Base-by-base conservation (phyloP, 176 grass and related monocot species). In the Lolium perenne region DNA sequence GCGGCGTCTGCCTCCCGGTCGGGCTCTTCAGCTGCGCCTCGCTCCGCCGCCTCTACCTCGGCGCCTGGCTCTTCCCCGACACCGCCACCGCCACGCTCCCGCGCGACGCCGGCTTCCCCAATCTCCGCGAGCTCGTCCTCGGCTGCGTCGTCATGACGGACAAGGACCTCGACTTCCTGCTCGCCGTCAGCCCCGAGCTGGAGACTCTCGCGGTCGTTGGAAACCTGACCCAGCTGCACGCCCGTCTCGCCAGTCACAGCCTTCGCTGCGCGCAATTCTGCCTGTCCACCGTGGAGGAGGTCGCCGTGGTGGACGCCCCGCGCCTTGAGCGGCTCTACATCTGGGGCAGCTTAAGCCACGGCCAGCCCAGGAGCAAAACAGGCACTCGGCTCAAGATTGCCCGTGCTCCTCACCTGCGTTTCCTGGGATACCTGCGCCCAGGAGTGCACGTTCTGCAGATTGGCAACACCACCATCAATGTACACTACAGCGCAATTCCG, bases 401-500 rank as follows among this genome's bases (percentile, higher is more conserved):
- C 0, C 67, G 20, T 71, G 67, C 67, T 71, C 86, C 80, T 8
- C 46, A 17, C 22, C 26, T 88, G 80, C 53, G 38, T 10, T 58
- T 48, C 1, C 4, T 88, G 6, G 72, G 80, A 17, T 88, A 78
- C 20, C 25, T 88, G 10, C 17, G 48, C 5, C 80, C 63, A 1
- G 40, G 71, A 9, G 18, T 83, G 38, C 61, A 88, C 1, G 3
- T 46, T 0, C 50, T 83, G 35, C 47, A 88, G 80, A 58, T 88
- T 23, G 80, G 86, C 32, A 83, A 82, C 49, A 69, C 80, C 18
- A 10, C 69, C 63, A 77, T 83, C 73, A 71, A 82, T 73, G 72
- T 82, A 35, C 32, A 49, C 26, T 29, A 29, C 46, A 51, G 65
- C 66, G 32, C 35, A 40, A 13, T 35, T 35, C 32, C 2, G 2